These are phyloP conservation scores for Mitragyna speciosa DNA, from an alignment of 257 asterid species.

Conservation along the genomic window DNA sequence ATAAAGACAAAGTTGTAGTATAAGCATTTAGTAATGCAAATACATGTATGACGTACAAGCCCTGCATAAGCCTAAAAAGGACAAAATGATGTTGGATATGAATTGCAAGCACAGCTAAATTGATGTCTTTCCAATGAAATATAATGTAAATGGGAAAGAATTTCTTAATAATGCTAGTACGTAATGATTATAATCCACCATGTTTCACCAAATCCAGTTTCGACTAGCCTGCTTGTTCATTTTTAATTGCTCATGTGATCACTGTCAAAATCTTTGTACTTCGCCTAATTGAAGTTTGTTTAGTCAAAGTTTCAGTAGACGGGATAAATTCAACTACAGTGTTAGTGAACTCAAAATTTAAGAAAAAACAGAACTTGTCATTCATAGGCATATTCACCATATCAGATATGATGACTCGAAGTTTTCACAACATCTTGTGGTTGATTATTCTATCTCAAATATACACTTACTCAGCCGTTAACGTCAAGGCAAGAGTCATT, in stretches of 20 bases:
- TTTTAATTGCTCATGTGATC: background rate
- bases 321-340: background rate
- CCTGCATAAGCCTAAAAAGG: background rate
- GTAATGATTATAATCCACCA: background rate
- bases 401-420: background rate
- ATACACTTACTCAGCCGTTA: background rate
- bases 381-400: background rate
- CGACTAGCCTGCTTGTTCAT: background rate
- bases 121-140: constrained; percentile 19
- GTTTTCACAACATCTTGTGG: background rate
- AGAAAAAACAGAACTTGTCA: background rate
- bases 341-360: background rate
- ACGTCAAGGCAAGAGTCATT: background rate
- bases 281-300: background rate
- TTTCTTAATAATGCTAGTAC: background rate
- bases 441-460: background rate
- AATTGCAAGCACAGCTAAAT: background rate
- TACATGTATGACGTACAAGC: background rate
- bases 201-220: constrained; percentile 22
- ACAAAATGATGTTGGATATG: constrained; percentile 14
- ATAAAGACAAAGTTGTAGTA: constrained; percentile 8
- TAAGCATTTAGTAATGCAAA: background rate
- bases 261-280: background rate
- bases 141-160: background rate
- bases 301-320: background rate